These are phyloP conservation scores for Stentor coeruleus DNA, from an alignment of 73 alveolate genomes.

Conservation along the genomic window DNA sequence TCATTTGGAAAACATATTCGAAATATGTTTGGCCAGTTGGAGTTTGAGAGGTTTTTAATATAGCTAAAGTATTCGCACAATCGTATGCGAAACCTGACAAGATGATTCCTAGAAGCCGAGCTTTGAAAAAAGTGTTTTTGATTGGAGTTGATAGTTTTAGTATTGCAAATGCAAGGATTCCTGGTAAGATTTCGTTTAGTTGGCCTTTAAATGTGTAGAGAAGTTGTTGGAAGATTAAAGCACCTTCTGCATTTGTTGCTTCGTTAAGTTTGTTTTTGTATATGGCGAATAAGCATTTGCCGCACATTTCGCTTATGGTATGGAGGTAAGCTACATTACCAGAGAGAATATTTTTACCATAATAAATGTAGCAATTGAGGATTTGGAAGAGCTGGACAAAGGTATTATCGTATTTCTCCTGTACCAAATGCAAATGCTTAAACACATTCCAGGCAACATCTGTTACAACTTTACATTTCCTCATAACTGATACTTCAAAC, in stretches of 20 bases:
- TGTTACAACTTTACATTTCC: not conserved
- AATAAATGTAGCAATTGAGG: slow-evolving; percentile 17
- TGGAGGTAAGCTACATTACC: not conserved
- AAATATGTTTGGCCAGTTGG: not conserved
- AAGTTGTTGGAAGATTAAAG: slow-evolving; percentile 3
- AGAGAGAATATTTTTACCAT: slow-evolving; percentile 9
- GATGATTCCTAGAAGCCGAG: not conserved
- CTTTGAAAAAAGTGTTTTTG: slow-evolving; percentile 9
- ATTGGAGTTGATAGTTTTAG: not conserved
- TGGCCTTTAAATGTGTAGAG: not conserved
- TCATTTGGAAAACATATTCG: not conserved
- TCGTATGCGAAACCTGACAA: not conserved
- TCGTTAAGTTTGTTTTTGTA: slow-evolving; percentile 18
- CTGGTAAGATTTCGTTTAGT: not conserved
- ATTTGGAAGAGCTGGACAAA: slow-evolving; percentile 1
- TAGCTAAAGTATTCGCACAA: not conserved
- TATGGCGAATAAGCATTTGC: not conserved
- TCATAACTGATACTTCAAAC: slow-evolving; percentile 9
- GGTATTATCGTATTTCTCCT: slow-evolving; percentile 3
- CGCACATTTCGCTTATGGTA: not conserved
- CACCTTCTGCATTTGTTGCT: slow-evolving; percentile 27
- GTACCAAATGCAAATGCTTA: not conserved
- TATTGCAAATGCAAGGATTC: not conserved
- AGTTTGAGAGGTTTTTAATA: not conserved
- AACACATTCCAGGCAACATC: slow-evolving; percentile 14